Evolutionary conservation across 495 filamentous ascomycete genomes (phyloP), one percentile per base, ranked within the genome.

Genomic region (Articulospora tetracladia): DNA sequence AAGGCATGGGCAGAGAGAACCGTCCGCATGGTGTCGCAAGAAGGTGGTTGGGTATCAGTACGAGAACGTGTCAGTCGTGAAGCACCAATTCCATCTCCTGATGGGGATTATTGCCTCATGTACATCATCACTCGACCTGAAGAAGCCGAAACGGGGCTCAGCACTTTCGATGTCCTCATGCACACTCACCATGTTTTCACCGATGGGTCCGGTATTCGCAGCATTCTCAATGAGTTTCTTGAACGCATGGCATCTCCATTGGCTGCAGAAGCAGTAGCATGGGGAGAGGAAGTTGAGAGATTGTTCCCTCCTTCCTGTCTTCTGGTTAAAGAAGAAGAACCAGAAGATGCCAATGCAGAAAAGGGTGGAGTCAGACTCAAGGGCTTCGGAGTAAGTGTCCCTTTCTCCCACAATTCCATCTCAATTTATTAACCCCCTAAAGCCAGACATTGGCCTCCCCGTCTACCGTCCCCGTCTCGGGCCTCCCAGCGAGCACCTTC

Each of bases 191-290:
- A 58, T 28, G 56, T 24, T 8, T 58, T 58, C 7, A 51, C 19
- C 1, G 56, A 58, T 25, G 46, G 56, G 2, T 15, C 56, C 1
- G 56, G 56, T 2, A 58, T 58, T 6, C 24, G 26, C 23, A 36
- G 20, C n/a, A 49, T 58, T 25, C 19, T 58, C 8, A 58, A 58
- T 34, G 56, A 58, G 46, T 58, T 58, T n/a, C 25, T 58, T 6
- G 23, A 25, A 15, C 26, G 56, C 17, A 22, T 58, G 12, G 56
- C 56, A 20, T 2, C 4, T 17, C 56, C 41, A 1, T 19, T 51
- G 26, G n/a, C 15, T 3, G 26, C 7, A 8, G 46, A 51, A 20
- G 46, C 6, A 25, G 15, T 50, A 15, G 6, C 12, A 1, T 58
- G 46, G 56, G 56, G 56, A 3, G 10, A 39, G 12, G 56, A 58